phyloP scores from a whole-genome alignment of 371 early-diverging fungal species.

The Lichtheimia ramosa region DNA sequence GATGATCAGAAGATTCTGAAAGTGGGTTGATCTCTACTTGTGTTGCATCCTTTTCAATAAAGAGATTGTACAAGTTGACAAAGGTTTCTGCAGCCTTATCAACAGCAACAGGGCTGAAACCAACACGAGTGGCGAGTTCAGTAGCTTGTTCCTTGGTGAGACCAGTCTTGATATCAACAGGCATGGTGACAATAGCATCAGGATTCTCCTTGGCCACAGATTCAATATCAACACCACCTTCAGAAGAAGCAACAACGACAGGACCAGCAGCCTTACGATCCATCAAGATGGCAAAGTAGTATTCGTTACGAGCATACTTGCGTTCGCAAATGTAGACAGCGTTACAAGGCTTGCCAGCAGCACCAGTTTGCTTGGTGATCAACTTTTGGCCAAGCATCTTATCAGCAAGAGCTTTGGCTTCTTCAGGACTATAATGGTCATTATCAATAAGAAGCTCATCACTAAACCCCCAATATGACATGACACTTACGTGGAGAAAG shows the following conservation, averaged over 20 bases:
- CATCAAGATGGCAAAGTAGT: conserved; percentile 98
- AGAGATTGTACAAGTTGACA: conserved; percentile 91
- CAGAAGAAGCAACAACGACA: conserved; percentile 91
- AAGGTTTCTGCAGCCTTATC: conserved; percentile 91
- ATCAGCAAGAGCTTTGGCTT: conserved; percentile 85
- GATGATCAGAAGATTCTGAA: conserved; percentile 86
- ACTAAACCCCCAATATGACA: neutral
- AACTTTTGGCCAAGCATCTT: conserved; percentile 97
- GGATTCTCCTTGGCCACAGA: conserved; percentile 92
- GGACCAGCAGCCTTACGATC: conserved; percentile 95
- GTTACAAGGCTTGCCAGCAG: conserved; percentile 93
- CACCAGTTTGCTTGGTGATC: conserved; percentile 98
- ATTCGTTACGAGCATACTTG: conserved; percentile 93
- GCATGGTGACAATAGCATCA: conserved; percentile 85
- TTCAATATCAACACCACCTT: conserved; percentile 98
- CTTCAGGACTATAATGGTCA: conserved; percentile 66
- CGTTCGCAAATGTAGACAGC: conserved; percentile 94
- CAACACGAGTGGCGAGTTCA: conserved; percentile 77
- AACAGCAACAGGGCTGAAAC: conserved; percentile 81
- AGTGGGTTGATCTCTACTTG: conserved; percentile 98
- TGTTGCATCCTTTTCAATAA: conserved; percentile 95
- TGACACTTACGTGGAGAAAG: conserved; percentile 82
- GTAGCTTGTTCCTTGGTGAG: conserved; percentile 64
- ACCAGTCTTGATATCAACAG: conserved; percentile 77
- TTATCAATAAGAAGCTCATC: neutral